Evolutionary conservation across 441 rosid species (phyloP).

Genomic region (Raphanus hybrid): DNA sequence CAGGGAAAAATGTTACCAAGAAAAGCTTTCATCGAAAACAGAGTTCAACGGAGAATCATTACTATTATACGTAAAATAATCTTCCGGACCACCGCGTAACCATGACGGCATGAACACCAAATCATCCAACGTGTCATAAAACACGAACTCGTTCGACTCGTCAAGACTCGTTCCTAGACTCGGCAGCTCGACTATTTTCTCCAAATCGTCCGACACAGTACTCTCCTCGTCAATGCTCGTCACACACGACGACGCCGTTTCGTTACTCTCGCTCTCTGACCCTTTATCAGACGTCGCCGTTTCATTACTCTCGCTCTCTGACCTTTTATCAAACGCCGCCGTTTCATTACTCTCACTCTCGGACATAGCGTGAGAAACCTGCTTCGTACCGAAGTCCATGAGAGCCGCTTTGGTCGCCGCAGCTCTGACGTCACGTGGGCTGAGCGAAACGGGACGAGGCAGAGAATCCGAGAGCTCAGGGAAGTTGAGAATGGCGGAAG

Average conservation of each 20-base stretch:
- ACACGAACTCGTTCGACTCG: constrained; percentile 58
- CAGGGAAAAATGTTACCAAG: constrained; percentile 27
- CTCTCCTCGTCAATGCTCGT: constrained; percentile 63
- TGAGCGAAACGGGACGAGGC: constrained; percentile 72
- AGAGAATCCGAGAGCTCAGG: constrained; percentile 67
- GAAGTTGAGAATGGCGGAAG: constrained; percentile 83
- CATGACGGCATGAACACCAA: constrained; percentile 52
- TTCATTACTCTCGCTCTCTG: neutral
- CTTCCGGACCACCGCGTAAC: constrained; percentile 47
- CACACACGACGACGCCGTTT: constrained; percentile 32
- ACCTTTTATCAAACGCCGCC: neutral
- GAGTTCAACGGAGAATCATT: constrained; percentile 27
- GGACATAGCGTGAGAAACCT: neutral
- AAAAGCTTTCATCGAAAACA: constrained; percentile 24
- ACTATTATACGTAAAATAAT: constrained; percentile 22
- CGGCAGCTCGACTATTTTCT: constrained; percentile 79
- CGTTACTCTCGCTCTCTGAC: neutral
- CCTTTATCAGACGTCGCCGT: constrained; percentile 2
- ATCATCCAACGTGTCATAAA: constrained; percentile 54
- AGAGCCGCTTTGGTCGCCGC: constrained; percentile 87
- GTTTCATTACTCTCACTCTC: neutral
- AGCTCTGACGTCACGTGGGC: constrained; percentile 85
- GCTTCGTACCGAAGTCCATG: constrained; percentile 51
- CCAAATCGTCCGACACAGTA: constrained; percentile 57
- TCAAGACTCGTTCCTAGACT: constrained; percentile 56